These are phyloP conservation scores for Coemansia sp. DNA, from an alignment of 192 early-diverging fungal genomes.

Conservation along the genomic window DNA sequence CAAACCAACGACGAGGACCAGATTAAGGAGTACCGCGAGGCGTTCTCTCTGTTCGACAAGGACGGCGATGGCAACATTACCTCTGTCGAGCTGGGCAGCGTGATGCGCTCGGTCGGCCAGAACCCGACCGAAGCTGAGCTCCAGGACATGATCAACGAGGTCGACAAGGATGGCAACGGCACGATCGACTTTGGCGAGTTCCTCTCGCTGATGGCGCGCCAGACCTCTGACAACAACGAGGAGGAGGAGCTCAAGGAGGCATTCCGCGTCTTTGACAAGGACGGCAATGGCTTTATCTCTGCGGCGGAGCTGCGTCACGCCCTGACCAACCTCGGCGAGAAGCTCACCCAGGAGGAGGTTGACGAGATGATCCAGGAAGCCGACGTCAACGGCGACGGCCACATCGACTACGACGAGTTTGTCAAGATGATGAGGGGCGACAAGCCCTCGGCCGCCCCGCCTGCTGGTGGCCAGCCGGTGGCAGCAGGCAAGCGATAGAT, in stretches of 20 bases:
- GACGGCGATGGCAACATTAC: conserved; percentile 92
- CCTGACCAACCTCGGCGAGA: conserved; percentile 90
- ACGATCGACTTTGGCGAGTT: conserved; percentile 96
- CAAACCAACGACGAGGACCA: conserved; percentile 25
- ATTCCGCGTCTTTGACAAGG: conserved; percentile 96
- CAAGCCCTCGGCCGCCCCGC: neutral
- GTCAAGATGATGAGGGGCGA: conserved; percentile 68
- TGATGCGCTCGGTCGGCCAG: conserved; percentile 89
- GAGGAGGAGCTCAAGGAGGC: conserved; percentile 93
- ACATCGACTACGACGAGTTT: conserved; percentile 93
- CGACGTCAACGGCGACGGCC: conserved; percentile 86
- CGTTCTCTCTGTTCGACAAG: conserved; percentile 94
- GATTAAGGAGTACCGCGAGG: conserved; percentile 59
- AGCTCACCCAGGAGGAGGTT: conserved; percentile 77
- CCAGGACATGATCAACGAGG: conserved; percentile 94
- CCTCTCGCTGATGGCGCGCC: conserved; percentile 90
- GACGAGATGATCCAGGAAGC: conserved; percentile 80
- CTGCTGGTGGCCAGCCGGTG: neutral
- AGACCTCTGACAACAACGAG: conserved; percentile 75
- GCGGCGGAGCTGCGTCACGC: conserved; percentile 90
- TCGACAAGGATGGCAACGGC: conserved; percentile 93
- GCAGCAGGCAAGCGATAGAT: neutral
- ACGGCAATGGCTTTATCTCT: conserved; percentile 87
- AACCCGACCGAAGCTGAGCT: conserved; percentile 95
- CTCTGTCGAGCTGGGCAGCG: conserved; percentile 88